Conservation (phyloP, 352 stramenopile genomes). For the Phytopythium montanum region DNA sequence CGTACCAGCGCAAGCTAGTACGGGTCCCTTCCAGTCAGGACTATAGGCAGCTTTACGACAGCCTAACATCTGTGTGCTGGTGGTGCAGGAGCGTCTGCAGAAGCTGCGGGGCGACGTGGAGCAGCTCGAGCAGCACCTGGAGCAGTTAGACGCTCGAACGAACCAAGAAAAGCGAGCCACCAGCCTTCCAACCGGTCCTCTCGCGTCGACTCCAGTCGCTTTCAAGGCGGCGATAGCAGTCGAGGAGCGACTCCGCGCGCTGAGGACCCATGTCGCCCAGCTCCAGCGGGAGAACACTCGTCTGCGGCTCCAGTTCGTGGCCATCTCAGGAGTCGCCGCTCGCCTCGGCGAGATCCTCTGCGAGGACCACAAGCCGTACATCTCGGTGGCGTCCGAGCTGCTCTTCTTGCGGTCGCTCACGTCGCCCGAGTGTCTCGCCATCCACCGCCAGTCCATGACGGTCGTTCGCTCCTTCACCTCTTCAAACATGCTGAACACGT, state of each 20-base stretch:
- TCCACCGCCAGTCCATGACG: background rate
- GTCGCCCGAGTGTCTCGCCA: background rate
- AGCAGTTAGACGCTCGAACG: background rate
- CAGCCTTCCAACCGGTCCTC: too few species aligned
- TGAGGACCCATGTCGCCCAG: background rate
- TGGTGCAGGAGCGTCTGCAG: background rate
- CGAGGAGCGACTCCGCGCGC: background rate
- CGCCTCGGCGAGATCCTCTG: background rate
- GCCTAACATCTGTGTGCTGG: background rate
- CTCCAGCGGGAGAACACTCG: constrained; percentile 1
- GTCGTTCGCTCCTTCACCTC: background rate
- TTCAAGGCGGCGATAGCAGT: background rate
- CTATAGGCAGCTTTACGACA: too few species aligned
- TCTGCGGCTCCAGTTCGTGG: background rate
- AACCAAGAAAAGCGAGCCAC: background rate
- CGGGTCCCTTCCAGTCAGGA: too few species aligned
- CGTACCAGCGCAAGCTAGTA: constrained; percentile 6
- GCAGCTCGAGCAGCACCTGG: constrained; percentile 3
- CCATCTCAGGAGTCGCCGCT: background rate
- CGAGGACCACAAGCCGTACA: background rate
- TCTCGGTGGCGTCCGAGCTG: background rate
- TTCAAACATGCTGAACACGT: background rate
- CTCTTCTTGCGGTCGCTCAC: background rate
- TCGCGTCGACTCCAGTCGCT: too few species aligned
- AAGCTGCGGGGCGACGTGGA: background rate